These are phyloP conservation scores for Aristolochia californica DNA, from an alignment of 164 flowering plant species.

Conservation along the genomic window DNA sequence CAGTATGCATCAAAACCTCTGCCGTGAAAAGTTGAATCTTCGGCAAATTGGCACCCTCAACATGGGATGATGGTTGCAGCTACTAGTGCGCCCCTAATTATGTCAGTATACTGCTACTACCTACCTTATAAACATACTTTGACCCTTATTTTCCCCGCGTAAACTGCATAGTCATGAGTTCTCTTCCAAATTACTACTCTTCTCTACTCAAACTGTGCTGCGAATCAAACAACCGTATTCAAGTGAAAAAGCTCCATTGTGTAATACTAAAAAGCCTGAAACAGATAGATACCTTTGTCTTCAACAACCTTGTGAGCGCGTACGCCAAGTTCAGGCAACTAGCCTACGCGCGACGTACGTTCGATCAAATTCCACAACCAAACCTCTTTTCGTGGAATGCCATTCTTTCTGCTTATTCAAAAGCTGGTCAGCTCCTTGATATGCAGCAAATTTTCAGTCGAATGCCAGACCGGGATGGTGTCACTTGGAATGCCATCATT, in stretches of 20 bases:
- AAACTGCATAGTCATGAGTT: slow-evolving; percentile 10
- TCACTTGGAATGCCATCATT: slow-evolving; percentile 41
- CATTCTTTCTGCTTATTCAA: slow-evolving; percentile 56
- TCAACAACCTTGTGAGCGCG: slow-evolving; percentile 42
- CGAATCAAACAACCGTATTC: slow-evolving; percentile 29
- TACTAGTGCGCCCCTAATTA: too few relatives aligned
- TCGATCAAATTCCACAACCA: slow-evolving; percentile 58
- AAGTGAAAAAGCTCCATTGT: slow-evolving; percentile 51
- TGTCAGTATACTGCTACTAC: too few relatives aligned
- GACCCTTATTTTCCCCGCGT: too few relatives aligned
- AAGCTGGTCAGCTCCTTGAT: slow-evolving; percentile 22
- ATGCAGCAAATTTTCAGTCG: slow-evolving; percentile 15
- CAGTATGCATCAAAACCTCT: too few relatives aligned
- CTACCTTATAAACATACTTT: too few relatives aligned
- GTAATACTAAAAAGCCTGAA: slow-evolving; percentile 34
- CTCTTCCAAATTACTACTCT: slow-evolving; percentile 37
- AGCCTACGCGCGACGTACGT: slow-evolving; percentile 48
- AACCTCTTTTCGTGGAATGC: slow-evolving; percentile 70
- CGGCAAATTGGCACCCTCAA: too few relatives aligned
- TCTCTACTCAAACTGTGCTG: slow-evolving; percentile 43
- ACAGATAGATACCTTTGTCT: slow-evolving; percentile 44
- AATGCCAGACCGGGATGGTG: slow-evolving; percentile 19
- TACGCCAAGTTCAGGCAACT: slow-evolving; percentile 32
- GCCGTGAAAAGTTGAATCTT: too few relatives aligned
- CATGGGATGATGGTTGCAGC: too few relatives aligned